Evolutionary conservation across 2,329 filamentous ascomycete genomes (phyloP).

Genomic region (Parasarocladium wereldwijsianum): DNA sequence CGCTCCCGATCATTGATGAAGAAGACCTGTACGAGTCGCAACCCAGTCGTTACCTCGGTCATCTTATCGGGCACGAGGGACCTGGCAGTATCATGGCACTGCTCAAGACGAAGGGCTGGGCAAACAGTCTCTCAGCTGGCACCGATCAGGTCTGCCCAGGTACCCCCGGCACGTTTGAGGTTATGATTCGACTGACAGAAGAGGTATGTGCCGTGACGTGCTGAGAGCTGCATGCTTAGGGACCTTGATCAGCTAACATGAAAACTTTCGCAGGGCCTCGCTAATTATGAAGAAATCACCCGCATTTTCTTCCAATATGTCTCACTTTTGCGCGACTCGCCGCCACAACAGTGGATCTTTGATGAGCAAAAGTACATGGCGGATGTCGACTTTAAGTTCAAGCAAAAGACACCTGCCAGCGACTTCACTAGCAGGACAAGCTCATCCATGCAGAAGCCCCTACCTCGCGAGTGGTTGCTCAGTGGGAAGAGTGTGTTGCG

Average conservation of each 20-base stretch:
- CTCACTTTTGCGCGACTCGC: conserved; percentile 63
- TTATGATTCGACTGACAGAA: conserved; percentile 67
- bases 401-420: conserved; percentile 80
- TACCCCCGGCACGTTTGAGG: conserved; percentile 60
- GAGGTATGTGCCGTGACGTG: conserved; percentile 36
- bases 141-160: conserved; percentile 65
- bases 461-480: conserved; percentile 76
- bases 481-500: conserved; percentile 65
- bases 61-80: conserved; percentile 83
- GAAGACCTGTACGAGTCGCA: conserved; percentile 66
- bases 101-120: conserved; percentile 83
- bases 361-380: conserved; percentile 81
- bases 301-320: conserved; percentile 87
- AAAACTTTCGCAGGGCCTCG: conserved; percentile 50
- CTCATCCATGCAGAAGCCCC: conserved; percentile 78
- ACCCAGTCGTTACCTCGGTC: conserved; percentile 73
- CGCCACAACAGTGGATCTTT: conserved; percentile 85
- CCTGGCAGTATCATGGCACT: conserved; percentile 85
- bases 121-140: conserved; percentile 67
- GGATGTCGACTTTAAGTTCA: conserved; percentile 90
- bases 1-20: conserved; percentile 77
- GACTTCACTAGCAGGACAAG: conserved; percentile 77
- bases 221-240: not conserved
- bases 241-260: conserved; percentile 6
- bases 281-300: conserved; percentile 67